A percentile compares a stretch with the other conserved stretches of the same genome.
These are phyloP conservation scores for Coprinopsis marcescibilis DNA, from an alignment of 768 basidiomycete genomes.

Conservation along the genomic window DNA sequence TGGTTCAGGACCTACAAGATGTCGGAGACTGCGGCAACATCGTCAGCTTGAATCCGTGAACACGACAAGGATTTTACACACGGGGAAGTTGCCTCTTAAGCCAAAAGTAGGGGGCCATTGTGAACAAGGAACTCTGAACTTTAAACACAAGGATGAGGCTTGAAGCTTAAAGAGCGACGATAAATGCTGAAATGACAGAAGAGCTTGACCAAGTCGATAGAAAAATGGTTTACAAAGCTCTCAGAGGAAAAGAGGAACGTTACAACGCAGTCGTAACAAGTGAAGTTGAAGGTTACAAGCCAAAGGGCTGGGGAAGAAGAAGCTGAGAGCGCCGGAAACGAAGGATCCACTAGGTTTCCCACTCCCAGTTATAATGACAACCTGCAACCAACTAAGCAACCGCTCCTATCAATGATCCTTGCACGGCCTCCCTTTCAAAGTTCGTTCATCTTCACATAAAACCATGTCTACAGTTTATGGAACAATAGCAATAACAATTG, in stretches of 20 bases:
- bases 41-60: too few species aligned
- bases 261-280: conserved; percentile 2
- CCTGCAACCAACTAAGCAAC: neutral
- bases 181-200: neutral
- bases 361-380: conserved; percentile 5
- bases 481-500: too few species aligned
- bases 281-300: neutral
- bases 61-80: too few species aligned
- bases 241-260: neutral
- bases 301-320: conserved; percentile 10
- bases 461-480: too few species aligned
- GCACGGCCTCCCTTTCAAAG: too few species aligned
- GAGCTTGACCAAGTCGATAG: conserved; percentile 4
- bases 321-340: conserved; percentile 10
- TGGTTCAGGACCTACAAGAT: too few species aligned
- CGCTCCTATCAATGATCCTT: too few species aligned
- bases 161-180: neutral
- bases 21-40: too few species aligned
- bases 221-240: conserved; percentile 8
- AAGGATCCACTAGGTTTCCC: conserved; percentile 11
- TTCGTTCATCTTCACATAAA: too few species aligned
- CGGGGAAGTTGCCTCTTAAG: neutral
- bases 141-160: too few species aligned
- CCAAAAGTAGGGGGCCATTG: conserved; percentile 5
- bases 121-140: neutral